Conservation (phyloP, 345 rosid genomes). For the Eucalyptus decipiens region DNA sequence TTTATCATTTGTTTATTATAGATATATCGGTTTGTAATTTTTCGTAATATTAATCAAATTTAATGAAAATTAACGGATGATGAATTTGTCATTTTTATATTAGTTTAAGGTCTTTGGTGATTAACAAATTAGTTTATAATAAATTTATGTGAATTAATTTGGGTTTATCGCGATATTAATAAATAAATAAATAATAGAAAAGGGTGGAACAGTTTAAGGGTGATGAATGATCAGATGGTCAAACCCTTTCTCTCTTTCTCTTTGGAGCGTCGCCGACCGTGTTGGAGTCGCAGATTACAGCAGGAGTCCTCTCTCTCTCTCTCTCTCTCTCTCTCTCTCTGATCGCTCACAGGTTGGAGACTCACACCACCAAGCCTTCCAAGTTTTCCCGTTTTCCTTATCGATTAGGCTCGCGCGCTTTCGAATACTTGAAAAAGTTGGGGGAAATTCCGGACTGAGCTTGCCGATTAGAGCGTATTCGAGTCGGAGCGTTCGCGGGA, state of each 20-base stretch:
- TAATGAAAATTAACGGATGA: accelerated
- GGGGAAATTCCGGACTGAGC: not conserved
- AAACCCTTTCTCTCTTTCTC: not conserved
- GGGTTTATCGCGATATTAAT: too few relatives aligned
- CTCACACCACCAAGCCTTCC: not conserved
- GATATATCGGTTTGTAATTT: accelerated
- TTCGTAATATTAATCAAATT: too few relatives aligned
- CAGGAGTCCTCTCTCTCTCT: not conserved
- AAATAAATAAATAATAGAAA: not conserved
- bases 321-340: not conserved
- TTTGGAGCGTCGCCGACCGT: not conserved
- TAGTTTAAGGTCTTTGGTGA: too few relatives aligned
- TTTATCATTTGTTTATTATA: accelerated
- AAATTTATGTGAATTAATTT: too few relatives aligned
- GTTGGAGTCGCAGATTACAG: not conserved
- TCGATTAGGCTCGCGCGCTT: not conserved
- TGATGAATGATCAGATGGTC: not conserved
- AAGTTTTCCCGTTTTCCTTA: not conserved
- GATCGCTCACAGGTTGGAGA: not conserved
- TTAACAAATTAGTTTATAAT: too few relatives aligned
- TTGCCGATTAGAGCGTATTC: not conserved
- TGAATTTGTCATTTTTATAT: too few relatives aligned
- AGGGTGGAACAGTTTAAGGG: not conserved
- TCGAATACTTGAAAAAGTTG: not conserved
- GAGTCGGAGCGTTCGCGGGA: not conserved